Conservation (phyloP, 1,284 basidiomycete species). For the Flammula alnicola region DNA sequence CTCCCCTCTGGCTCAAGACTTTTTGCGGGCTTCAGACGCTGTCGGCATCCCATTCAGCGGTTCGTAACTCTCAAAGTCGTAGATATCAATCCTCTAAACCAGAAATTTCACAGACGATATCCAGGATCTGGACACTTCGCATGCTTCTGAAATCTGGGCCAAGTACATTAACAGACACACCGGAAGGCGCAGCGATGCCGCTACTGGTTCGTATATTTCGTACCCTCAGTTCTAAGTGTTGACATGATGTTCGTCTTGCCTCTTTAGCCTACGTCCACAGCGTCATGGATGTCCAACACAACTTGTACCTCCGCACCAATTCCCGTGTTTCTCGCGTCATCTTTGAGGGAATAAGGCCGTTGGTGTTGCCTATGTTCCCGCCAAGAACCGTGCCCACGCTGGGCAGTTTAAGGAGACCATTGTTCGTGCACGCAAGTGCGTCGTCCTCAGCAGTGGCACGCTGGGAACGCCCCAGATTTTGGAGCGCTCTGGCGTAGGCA, state of each 20-base stretch:
- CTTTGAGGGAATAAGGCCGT: slow-evolving; percentile 76
- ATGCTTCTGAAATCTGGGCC: slow-evolving; percentile 75
- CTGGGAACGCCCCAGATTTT: slow-evolving; percentile 74
- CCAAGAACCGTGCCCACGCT: slow-evolving; percentile 60
- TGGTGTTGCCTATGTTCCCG: slow-evolving; percentile 70
- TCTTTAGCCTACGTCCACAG: slow-evolving; percentile 71
- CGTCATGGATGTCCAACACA: slow-evolving; percentile 68
- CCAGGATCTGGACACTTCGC: slow-evolving; percentile 67
- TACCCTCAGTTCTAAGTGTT: not conserved
- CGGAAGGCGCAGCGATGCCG: slow-evolving; percentile 71
- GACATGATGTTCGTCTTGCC: not conserved
- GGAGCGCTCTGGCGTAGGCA: slow-evolving; percentile 72
- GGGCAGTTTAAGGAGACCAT: slow-evolving; percentile 63
- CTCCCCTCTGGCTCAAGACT: slow-evolving; percentile 68
- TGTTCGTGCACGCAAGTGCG: slow-evolving; percentile 64
- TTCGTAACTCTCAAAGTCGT: slow-evolving; percentile 32
- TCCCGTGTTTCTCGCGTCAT: slow-evolving; percentile 71
- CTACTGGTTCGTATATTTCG: slow-evolving; percentile 52
- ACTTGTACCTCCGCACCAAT: slow-evolving; percentile 65
- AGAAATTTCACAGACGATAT: slow-evolving; percentile 54
- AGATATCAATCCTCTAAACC: not conserved
- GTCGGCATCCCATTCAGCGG: slow-evolving; percentile 70
- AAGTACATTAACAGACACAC: slow-evolving; percentile 79
- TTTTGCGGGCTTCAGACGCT: slow-evolving; percentile 65
- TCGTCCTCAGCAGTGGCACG: slow-evolving; percentile 68